Evolutionary conservation across 2,329 filamentous ascomycete species (phyloP), one percentile per base, ranked within the genome.

Genomic region (Botrytis pseudocinerea): DNA sequence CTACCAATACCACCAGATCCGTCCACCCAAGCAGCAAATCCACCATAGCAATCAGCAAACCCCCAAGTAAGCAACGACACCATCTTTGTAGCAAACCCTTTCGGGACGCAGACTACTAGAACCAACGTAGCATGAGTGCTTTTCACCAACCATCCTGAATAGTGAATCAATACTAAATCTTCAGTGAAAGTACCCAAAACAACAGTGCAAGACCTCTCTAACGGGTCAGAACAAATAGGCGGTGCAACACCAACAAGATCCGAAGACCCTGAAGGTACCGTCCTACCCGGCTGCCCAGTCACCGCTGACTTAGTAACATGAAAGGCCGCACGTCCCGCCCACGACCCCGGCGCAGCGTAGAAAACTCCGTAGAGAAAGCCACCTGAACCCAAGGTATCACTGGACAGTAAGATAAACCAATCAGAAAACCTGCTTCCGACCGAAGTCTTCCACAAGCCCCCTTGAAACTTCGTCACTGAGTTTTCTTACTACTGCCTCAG

Each of bases 401-500:
- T 68, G 65, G 65, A 22, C 18, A 68, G 35, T 68, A 40, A 68
- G 25, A 40, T 28, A 57, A 57, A 68, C 48, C 48, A 57, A 32
- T 68, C 48, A 68, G 65, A 22, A 20, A 38, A 54, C 10, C 32
- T 68, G 65, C 48, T 68, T 68, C 65, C 4, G 25, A 68, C 65
- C 65, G 18, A 57, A 68, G 65, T 57, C 48, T 2, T 68, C 65
- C 65, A 65, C 65, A 68, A 54, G 14, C 7, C 65, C 35, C 48
- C 65, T 68, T n/a, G 40, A 42, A 57, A 68, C 48, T 28, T 57
- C 48, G 65, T 7, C 65, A 57, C 65, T 57, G 48, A 12, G n/a
- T 57, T 57, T 32, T 68, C 48, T 57, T 18, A 68, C 65, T 68
- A 68, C 48, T 68, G 65, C 65, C 65, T 68, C 65, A 68, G 65